These are phyloP conservation scores for Heliocybe sulcata DNA, from an alignment of 1,284 basidiomycete species.

Conservation along the genomic window DNA sequence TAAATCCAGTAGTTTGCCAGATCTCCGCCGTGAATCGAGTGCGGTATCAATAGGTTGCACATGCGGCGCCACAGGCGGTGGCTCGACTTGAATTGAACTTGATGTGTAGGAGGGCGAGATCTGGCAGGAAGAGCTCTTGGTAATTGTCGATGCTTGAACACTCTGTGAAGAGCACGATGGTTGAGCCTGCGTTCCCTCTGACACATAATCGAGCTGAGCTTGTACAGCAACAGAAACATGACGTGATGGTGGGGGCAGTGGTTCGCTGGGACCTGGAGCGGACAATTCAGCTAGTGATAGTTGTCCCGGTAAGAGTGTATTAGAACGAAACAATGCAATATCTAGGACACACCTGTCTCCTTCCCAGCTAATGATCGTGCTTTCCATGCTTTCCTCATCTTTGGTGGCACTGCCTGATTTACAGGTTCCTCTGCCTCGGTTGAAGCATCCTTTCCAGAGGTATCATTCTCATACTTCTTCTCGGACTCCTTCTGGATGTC, in stretches of 20 bases:
- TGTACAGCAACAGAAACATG: constrained; percentile 21
- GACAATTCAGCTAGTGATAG: neutral
- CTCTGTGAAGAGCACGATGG: constrained; percentile 15
- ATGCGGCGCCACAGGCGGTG: neutral
- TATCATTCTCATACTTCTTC: constrained; percentile 14
- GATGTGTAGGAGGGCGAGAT: neutral
- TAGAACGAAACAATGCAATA: no score
- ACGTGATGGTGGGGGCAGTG: neutral
- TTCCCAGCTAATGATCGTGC: constrained; percentile 34
- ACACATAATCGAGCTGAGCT: constrained; percentile 21
- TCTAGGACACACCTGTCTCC: constrained; percentile 25
- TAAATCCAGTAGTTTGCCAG: no score
- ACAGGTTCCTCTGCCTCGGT: neutral
- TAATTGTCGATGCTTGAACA: constrained; percentile 8
- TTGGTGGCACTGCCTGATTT: constrained; percentile 34
- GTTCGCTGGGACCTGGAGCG: neutral
- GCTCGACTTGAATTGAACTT: constrained; percentile 2
- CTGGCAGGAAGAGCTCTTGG: neutral
- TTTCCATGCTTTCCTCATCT: constrained; percentile 50
- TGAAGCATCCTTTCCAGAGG: constrained; percentile 5
- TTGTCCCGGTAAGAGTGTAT: no score
- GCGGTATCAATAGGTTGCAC: neutral
- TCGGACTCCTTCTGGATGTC: constrained; percentile 11
- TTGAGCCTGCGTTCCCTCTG: constrained; percentile 28
- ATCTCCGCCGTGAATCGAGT: no score